These are phyloP conservation scores for Paracoccidioides lutzii DNA, from an alignment of 2,329 filamentous ascomycete species.

Conservation along the genomic window DNA sequence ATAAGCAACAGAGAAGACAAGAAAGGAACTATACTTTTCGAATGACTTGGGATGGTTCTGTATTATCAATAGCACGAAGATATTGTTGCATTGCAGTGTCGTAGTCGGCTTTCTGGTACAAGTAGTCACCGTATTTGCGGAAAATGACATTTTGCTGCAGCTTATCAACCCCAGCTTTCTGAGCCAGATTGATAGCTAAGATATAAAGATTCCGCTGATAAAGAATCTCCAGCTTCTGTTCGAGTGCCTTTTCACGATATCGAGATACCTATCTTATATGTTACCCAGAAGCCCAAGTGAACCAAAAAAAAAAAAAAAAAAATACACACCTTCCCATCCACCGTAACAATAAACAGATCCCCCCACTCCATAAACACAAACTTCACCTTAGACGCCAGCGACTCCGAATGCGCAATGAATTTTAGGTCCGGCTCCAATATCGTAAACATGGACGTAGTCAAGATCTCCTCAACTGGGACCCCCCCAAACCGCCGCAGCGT, in stretches of 20 bases:
- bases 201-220: conserved; percentile 91
- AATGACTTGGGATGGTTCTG: conserved; percentile 91
- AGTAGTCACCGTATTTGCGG: conserved; percentile 80
- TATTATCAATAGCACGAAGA: conserved; percentile 87
- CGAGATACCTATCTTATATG: conserved; percentile 50
- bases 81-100: conserved; percentile 99
- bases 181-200: conserved; percentile 80
- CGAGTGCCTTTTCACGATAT: conserved; percentile 81
- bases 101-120: conserved; percentile 91
- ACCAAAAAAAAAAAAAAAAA: neutral
- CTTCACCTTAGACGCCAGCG: conserved; percentile 66
- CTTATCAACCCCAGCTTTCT: conserved; percentile 68
- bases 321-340: conserved; percentile 68
- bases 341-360: conserved; percentile 76
- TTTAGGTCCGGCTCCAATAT: conserved; percentile 84
- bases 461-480: conserved; percentile 59
- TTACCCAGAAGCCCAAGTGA: conserved; percentile 9
- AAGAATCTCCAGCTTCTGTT: conserved; percentile 82
- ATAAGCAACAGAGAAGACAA: conserved; percentile 29
- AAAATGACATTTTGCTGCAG: conserved; percentile 85
- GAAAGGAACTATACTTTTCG: conserved; percentile 50
- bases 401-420: conserved; percentile 79
- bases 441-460: conserved; percentile 78
- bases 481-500: conserved; percentile 62
- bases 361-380: conserved; percentile 79